Conservation (phyloP, 2,329 filamentous ascomycete species). For the Claviceps fusiformis region DNA sequence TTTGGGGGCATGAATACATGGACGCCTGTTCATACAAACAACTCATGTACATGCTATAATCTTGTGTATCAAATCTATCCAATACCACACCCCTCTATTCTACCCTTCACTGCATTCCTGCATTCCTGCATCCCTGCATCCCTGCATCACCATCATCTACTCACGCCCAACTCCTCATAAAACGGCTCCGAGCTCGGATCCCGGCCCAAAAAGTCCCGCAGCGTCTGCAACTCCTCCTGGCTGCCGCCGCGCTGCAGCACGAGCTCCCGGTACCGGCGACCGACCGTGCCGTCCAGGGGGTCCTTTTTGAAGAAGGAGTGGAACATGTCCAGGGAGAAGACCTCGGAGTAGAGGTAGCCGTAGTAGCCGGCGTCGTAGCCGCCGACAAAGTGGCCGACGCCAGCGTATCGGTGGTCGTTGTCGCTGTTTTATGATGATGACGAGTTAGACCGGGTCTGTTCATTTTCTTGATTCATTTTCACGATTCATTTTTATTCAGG, state of each 20-base stretch:
- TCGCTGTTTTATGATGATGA: constrained; percentile 23
- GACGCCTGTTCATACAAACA: no score
- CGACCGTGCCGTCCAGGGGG: constrained; percentile 64
- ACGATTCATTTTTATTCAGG: no score
- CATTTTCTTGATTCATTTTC: neutral
- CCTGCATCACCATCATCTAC: neutral
- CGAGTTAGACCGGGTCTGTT: constrained; percentile 13
- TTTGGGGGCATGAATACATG: no score
- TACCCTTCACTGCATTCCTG: no score
- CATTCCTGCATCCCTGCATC: no score
- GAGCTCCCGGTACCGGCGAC: constrained; percentile 62
- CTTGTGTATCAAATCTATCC: no score
- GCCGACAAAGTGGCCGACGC: constrained; percentile 70
- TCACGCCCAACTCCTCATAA: constrained; percentile 57
- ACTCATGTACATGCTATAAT: no score
- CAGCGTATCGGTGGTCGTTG: constrained; percentile 68
- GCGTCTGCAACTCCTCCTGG: constrained; percentile 67
- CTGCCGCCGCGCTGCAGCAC: constrained; percentile 67
- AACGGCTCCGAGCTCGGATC: constrained; percentile 68
- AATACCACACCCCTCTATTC: no score
- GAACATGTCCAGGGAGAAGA: constrained; percentile 82
- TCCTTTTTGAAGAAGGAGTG: constrained; percentile 63
- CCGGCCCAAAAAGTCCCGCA: constrained; percentile 66
- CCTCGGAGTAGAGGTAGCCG: constrained; percentile 58
- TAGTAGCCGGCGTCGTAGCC: constrained; percentile 83